phyloP scores from a whole-genome alignment of 2,329 filamentous ascomycete genomes.

The Cladophialophora chaetospira region DNA sequence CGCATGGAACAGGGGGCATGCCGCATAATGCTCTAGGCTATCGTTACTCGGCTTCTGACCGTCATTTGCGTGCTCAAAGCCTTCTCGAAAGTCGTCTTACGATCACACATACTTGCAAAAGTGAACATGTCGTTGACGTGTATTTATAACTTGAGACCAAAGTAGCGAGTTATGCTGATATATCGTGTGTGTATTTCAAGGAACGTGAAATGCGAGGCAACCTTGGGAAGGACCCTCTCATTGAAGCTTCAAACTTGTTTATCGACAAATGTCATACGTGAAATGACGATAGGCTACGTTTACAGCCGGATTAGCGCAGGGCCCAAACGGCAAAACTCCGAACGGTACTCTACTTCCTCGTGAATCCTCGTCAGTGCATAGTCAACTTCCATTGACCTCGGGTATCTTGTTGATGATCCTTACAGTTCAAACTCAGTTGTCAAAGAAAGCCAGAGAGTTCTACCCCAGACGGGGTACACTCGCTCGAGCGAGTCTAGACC shows the following conservation, averaged over 20 bases:
- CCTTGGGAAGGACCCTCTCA: too few relatives aligned
- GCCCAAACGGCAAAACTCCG: conserved; percentile 3
- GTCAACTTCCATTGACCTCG: conserved; percentile 12
- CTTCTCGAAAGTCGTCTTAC: too few relatives aligned
- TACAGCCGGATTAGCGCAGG: neutral
- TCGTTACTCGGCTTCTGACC: neutral
- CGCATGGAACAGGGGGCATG: neutral
- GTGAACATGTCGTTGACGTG: too few relatives aligned
- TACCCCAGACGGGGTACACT: neutral
- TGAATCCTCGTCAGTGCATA: conserved; percentile 1
- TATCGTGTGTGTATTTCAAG: too few relatives aligned
- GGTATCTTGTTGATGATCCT: neutral
- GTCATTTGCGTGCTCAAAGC: too few relatives aligned
- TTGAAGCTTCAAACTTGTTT: too few relatives aligned
- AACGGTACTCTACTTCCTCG: neutral
- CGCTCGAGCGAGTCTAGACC: neutral
- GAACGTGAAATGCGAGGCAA: too few relatives aligned
- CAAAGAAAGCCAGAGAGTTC: neutral
- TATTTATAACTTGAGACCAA: too few relatives aligned
- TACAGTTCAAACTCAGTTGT: neutral
- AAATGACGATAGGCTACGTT: neutral
- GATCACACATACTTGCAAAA: too few relatives aligned
- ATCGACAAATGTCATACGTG: too few relatives aligned
- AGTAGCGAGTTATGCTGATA: too few relatives aligned
- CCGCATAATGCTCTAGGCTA: neutral